phyloP scores from a whole-genome alignment of 352 stramenopile genomes.

The Globisporangium irregulare region DNA sequence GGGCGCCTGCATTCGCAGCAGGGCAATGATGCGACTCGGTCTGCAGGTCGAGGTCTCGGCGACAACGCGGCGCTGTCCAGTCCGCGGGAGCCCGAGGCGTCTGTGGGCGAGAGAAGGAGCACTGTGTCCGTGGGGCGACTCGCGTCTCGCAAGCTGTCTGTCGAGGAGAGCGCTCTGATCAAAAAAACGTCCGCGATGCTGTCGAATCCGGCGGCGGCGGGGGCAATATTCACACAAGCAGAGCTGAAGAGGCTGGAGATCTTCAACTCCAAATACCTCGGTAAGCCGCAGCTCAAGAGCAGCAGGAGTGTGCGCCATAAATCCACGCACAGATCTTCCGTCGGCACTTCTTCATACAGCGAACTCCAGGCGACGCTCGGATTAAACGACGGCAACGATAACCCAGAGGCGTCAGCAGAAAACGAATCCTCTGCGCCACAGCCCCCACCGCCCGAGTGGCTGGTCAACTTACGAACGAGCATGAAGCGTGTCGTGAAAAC shows the following conservation, averaged over 20 bases:
- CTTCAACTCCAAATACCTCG: constrained; percentile 41
- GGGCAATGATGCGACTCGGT: background rate
- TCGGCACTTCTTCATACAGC: constrained; percentile 16
- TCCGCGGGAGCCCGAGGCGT: background rate
- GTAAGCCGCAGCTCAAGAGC: constrained; percentile 17
- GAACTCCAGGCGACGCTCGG: constrained; percentile 8
- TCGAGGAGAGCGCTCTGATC: constrained; percentile 40
- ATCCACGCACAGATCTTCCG: constrained; percentile 7
- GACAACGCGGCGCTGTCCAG: constrained; percentile 1
- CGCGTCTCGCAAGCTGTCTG: constrained; percentile 23
- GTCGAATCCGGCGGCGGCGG: constrained; percentile 34
- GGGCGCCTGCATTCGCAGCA: background rate
- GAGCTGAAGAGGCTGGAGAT: constrained; percentile 40
- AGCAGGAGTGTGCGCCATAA: constrained; percentile 10
- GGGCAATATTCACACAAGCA: constrained; percentile 37
- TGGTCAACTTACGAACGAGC: constrained; percentile 30
- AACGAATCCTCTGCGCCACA: constrained; percentile 4
- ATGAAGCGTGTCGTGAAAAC: constrained; percentile 43
- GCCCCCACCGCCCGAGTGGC: constrained; percentile 17
- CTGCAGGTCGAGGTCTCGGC: background rate
- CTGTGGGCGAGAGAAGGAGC: background rate
- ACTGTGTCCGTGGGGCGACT: constrained; percentile 1
- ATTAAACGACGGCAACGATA: constrained; percentile 1
- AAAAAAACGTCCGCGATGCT: constrained; percentile 54
- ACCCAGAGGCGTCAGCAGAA: background rate